Evolutionary conservation across 2,329 filamentous ascomycete genomes (phyloP).

Genomic region (Fusarium metavorans): DNA sequence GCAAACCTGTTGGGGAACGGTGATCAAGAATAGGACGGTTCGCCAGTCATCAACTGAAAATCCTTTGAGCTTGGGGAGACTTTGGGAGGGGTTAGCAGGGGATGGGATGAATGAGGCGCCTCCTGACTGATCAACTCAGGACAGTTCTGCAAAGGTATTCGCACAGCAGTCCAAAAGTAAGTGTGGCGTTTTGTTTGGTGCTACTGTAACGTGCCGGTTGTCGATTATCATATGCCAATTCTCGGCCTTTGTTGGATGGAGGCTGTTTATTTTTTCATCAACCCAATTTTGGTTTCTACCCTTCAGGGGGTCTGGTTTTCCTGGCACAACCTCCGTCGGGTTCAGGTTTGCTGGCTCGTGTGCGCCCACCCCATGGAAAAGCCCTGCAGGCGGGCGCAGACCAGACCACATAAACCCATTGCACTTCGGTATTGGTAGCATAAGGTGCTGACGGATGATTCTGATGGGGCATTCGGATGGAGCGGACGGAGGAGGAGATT

Average conservation of each 20-base stretch:
- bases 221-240: constrained; percentile 3
- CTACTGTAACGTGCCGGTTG: constrained; percentile 8
- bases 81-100: constrained; percentile 12
- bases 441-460: constrained; percentile 32
- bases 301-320: not conserved
- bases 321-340: not conserved
- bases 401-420: not conserved
- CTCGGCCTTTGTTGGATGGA: not conserved
- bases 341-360: not conserved
- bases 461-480: constrained; percentile 3
- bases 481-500: constrained; percentile 1
- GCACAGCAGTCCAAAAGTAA: constrained; percentile 25
- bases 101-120: constrained; percentile 4
- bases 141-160: not conserved
- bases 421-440: constrained; percentile 1
- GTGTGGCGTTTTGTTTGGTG: constrained; percentile 39
- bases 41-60: not conserved
- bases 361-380: not conserved
- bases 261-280: not conserved
- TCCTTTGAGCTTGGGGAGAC: not conserved
- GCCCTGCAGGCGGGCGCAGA: not conserved
- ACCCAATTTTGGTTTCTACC: constrained; percentile 7
- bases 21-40: not conserved
- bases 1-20: constrained; percentile 8
- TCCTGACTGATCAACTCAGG: constrained; percentile 7